phyloP scores from a whole-genome alignment of 768 basidiomycete genomes.

The Phlebiopsis flavidoalba region DNA sequence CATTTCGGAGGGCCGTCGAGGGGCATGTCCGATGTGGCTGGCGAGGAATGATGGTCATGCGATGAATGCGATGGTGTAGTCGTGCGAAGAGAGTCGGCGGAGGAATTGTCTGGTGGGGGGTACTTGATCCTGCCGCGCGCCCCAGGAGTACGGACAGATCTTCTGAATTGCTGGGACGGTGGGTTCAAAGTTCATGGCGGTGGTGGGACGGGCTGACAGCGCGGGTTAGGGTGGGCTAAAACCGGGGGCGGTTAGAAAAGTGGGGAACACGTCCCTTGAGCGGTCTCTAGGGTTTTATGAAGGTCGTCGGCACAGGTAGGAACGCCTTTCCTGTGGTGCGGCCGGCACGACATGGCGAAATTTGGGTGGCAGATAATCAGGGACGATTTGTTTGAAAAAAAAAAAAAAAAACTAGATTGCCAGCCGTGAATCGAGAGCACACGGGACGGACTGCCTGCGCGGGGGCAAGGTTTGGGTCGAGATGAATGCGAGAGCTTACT shows the following conservation, averaged over 20 bases:
- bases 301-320: neutral
- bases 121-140: neutral
- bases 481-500: constrained; percentile 2
- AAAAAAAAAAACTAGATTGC: constrained; percentile 2
- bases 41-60: constrained; percentile 7
- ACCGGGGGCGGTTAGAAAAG: neutral
- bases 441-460: neutral
- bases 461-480: neutral
- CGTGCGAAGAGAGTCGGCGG: neutral
- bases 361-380: neutral
- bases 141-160: constrained; percentile 8
- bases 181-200: neutral
- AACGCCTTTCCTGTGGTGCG: neutral
- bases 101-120: neutral
- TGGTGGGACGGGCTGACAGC: neutral
- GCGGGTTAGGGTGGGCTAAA: neutral
- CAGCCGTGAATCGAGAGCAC: neutral
- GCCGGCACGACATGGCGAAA: neutral
- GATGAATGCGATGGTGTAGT: constrained; percentile 4
- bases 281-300: neutral
- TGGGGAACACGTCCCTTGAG: neutral
- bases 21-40: neutral
- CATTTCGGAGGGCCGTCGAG: constrained; percentile 5
- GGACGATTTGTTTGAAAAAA: neutral
- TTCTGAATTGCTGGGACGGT: neutral